Evolutionary conservation across 2,329 filamentous ascomycete genomes (phyloP), one percentile per base, ranked within the genome.

Genomic region (Calonectria henricotiae): DNA sequence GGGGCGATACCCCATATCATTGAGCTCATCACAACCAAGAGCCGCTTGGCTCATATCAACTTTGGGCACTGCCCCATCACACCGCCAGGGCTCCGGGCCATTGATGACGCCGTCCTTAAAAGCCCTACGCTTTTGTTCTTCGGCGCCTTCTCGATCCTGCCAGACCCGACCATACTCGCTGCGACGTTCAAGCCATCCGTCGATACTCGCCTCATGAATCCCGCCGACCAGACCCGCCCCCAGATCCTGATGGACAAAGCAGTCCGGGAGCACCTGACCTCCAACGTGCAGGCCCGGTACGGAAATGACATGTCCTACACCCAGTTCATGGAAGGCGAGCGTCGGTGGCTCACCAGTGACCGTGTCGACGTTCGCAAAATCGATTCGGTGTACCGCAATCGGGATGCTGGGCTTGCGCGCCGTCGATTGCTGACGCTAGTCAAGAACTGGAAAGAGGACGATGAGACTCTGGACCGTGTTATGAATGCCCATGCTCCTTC

Each of bases 371-470:
- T 85, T 20, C 78, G 83, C 46, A 82, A 84, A 68, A 84, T 85
- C 58, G 83, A 85, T 71, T 84, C 82, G 17, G 83, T 84, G 41
- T 85, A 85, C 67, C 81, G 83, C 13, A 85, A 84, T 63, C 78
- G 82, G 11, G 83, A 85, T 66, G 81, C 81, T 12, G 81, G 81
- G 5, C 72, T 80, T 60, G 81, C 81, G 7, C 77, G 82, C n/a
- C 76, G 81, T 1, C 78, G 79, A 17, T 68, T 82, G 41, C 71
- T 82, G 76, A 79, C 76, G 35, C 74, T 84, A 67, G 76, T 81
- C 23, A 84, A 84, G 65, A 75, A 80, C 44, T 85, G 83, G 83
- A 79, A 83, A 47, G 81, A 83, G 68, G 80, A 79, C 5, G 82
- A 84, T 67, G 78, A 82, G 55, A 83, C 82, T 11, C 72, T 84